Evolutionary conservation across 1,284 basidiomycete species (phyloP), one percentile per base, ranked within the genome.

Genomic region (Moniliophthora roreri): DNA sequence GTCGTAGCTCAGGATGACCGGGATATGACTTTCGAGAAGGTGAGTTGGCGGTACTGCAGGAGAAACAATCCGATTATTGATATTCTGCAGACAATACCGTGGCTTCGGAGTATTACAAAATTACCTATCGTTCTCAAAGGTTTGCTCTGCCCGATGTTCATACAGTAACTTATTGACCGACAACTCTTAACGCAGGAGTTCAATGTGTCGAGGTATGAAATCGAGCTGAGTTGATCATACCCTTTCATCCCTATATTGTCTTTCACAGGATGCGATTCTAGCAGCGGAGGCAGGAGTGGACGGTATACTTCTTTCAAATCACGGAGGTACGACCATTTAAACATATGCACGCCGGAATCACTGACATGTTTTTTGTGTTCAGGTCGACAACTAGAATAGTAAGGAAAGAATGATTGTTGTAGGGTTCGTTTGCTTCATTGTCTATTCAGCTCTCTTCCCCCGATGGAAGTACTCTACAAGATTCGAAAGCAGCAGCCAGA

Each of bases 271-370:
- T 67, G 94, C 93, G 1, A 84, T 97, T 8, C 77, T 93, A 49
- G 95, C 95, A 15, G 86, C 83, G 16, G 90, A 97, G 64, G 82
- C 84, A 8, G 93, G 94, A 4, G 83, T 89, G 23, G 87, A 92
- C 56, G 95, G 92, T 5, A 89, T 98, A 51, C 78, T 97, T 28
- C 70, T 94, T 13, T 92, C 91, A 4, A 97, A 97, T 62, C 94
- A 96, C 63, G 93, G 93, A 51, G 93, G 94, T 84, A 66, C 60
- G 82, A 62, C 10, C 23, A 18, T 32, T 15, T n/a, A 20, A n/a
- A 11, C 32, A 4, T 11, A 2, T 41, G 21, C 6, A 11, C 8
- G 28, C 6, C 11, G 28, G 15, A 7, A 18, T 35, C 15, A n/a
- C 36, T 24, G 32, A 38, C 5, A 16, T 13, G 23, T 13, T 18